Evolutionary conservation across 2,329 filamentous ascomycete genomes (phyloP).

Genomic region (Ascochyta clinopodiicola): DNA sequence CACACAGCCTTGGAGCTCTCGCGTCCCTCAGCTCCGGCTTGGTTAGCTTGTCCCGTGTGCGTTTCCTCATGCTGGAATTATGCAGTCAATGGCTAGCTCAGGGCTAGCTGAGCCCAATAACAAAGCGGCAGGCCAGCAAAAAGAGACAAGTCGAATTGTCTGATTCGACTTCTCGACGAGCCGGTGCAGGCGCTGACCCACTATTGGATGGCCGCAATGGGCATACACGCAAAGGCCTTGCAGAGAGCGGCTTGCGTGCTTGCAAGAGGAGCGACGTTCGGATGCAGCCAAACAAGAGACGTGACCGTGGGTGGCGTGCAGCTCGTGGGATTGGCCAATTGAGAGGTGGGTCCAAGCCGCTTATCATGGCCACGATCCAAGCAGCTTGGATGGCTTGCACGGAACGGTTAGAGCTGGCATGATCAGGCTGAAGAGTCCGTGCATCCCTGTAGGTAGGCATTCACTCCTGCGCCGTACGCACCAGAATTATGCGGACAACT

Average conservation of each 20-base stretch:
- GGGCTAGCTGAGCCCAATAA: slow-evolving; percentile 32
- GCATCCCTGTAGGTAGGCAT: slow-evolving; percentile 1
- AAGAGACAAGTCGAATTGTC: slow-evolving; percentile 26
- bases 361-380: slow-evolving; percentile 16
- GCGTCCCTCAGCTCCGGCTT: not conserved
- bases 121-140: slow-evolving; percentile 26
- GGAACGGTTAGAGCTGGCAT: slow-evolving; percentile 7
- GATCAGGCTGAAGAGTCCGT: slow-evolving; percentile 6
- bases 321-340: slow-evolving; percentile 10
- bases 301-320: slow-evolving; percentile 12
- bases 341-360: slow-evolving; percentile 15
- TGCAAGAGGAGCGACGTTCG: slow-evolving; percentile 23
- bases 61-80: slow-evolving; percentile 46
- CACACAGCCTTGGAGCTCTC: slow-evolving; percentile 6
- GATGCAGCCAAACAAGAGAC: slow-evolving; percentile 18
- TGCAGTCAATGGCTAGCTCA: slow-evolving; percentile 34
- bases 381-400: slow-evolving; percentile 8
- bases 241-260: slow-evolving; percentile 32
- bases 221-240: slow-evolving; percentile 22
- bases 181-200: slow-evolving; percentile 24
- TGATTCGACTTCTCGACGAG: slow-evolving; percentile 35
- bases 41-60: slow-evolving; percentile 48
- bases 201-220: slow-evolving; percentile 28
- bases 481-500: slow-evolving; percentile 6
- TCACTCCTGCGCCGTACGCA: slow-evolving; percentile 6